These are phyloP conservation scores for Colletotrichum sp. DNA, from an alignment of 2,329 filamentous ascomycete genomes.

Conservation along the genomic window DNA sequence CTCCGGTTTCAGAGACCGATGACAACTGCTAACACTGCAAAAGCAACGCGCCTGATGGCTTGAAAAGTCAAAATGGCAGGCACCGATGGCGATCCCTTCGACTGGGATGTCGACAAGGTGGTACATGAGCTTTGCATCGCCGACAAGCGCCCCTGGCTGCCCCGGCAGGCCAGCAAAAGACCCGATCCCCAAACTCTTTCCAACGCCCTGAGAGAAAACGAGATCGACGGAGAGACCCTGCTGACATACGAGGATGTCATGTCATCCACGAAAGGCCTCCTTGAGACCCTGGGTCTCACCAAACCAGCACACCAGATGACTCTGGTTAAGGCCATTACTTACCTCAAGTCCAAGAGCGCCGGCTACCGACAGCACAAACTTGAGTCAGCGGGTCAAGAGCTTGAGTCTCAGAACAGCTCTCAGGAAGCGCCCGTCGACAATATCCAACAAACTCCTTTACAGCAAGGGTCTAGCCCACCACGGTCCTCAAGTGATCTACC, in stretches of 20 bases:
- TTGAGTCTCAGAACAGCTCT: neutral
- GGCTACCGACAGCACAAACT: slow-evolving; percentile 16
- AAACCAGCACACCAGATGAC: slow-evolving; percentile 62
- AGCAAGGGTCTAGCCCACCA: neutral
- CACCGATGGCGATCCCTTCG: slow-evolving; percentile 67
- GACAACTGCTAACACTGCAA: neutral
- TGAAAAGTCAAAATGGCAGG: slow-evolving; percentile 28
- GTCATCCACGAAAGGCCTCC: slow-evolving; percentile 51
- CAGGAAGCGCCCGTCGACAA: neutral
- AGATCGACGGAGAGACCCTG: slow-evolving; percentile 69
- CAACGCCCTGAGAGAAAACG: slow-evolving; percentile 60
- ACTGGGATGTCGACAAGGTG: slow-evolving; percentile 74
- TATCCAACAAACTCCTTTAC: neutral
- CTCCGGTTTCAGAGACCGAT: neutral
- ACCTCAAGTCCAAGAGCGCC: slow-evolving; percentile 22
- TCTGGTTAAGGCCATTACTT: slow-evolving; percentile 60
- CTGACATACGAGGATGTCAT: slow-evolving; percentile 60
- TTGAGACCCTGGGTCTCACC: slow-evolving; percentile 59
- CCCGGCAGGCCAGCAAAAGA: slow-evolving; percentile 40
- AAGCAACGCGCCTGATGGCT: neutral
- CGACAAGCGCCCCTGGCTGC: slow-evolving; percentile 49
- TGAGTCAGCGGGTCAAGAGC: neutral
- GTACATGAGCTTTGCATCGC: slow-evolving; percentile 67
- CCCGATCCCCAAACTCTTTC: slow-evolving; percentile 61
- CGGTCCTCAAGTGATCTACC: neutral